Evolutionary conservation across 2,329 filamentous ascomycete genomes (phyloP).

Genomic region (Penicillium sp.): DNA sequence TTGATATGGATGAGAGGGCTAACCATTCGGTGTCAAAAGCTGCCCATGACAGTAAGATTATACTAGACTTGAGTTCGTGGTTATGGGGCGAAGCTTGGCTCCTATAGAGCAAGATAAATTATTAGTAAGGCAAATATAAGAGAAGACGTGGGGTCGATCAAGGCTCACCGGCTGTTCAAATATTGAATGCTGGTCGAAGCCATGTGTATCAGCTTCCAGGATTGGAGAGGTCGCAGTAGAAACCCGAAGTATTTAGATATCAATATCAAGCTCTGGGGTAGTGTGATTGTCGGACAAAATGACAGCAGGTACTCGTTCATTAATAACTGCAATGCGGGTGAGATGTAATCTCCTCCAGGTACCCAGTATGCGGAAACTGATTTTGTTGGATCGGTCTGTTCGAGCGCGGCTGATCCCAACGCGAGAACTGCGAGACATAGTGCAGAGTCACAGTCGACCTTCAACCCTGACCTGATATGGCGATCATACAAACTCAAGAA

Average conservation of each 20-base stretch:
- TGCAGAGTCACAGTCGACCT: slow-evolving; percentile 4
- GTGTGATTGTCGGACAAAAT: slow-evolving; percentile 7
- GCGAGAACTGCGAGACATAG: slow-evolving; percentile 8
- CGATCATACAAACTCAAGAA: slow-evolving; percentile 2
- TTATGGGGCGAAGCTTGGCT: slow-evolving; percentile 8
- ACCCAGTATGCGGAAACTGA: slow-evolving; percentile 6
- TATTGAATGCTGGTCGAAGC: slow-evolving; percentile 11
- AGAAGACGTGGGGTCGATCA: no score
- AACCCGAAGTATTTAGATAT: slow-evolving; percentile 9
- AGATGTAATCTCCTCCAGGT: slow-evolving; percentile 1
- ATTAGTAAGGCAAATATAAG: background rate
- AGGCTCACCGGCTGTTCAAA: slow-evolving; percentile 7
- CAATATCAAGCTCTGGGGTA: slow-evolving; percentile 5
- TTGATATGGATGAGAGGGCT: background rate
- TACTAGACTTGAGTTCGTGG: slow-evolving; percentile 2
- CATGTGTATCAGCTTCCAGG: slow-evolving; percentile 9
- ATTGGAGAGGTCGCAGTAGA: slow-evolving; percentile 4
- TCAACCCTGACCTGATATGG: slow-evolving; percentile 2
- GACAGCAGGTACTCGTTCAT: slow-evolving; percentile 10
- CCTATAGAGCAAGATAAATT: background rate
- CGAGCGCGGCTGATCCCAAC: slow-evolving; percentile 4
- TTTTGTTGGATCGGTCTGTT: slow-evolving; percentile 5
- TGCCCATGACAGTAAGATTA: slow-evolving; percentile 5
- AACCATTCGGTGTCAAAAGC: slow-evolving; percentile 8
- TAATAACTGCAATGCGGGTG: slow-evolving; percentile 5